These are phyloP conservation scores for Pythium oligandrum DNA, from an alignment of 352 stramenopile genomes.

Conservation along the genomic window DNA sequence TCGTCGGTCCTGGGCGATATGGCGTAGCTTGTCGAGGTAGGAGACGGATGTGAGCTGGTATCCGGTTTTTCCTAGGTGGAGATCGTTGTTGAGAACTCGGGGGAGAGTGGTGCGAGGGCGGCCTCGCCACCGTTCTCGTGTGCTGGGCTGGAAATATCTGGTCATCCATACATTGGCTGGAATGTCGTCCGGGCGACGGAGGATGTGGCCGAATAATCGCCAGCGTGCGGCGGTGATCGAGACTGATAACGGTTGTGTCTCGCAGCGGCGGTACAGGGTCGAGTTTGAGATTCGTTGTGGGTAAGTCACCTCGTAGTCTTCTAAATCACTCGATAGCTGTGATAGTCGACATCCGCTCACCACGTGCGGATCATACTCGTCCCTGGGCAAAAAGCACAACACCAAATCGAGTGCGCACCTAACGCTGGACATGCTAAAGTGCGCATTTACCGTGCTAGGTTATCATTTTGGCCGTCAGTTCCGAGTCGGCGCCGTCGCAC, in stretches of 20 bases:
- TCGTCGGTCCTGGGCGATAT: too few species aligned
- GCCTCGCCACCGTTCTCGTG: background rate
- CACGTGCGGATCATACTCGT: too few species aligned
- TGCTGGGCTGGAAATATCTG: constrained; percentile 4
- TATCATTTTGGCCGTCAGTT: too few species aligned
- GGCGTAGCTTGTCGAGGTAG: too few species aligned
- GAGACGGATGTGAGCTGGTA: background rate
- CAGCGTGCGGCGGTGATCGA: constrained; percentile 3
- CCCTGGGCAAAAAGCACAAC: too few species aligned
- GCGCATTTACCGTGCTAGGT: too few species aligned
- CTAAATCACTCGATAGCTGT: too few species aligned
- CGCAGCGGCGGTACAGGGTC: constrained; percentile 7
- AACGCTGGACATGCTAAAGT: too few species aligned
- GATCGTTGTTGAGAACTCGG: constrained; percentile 3
- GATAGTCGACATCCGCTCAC: too few species aligned
- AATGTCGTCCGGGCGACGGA: constrained; percentile 2
- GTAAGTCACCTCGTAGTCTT: too few species aligned
- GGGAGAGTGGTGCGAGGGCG: constrained; percentile 1
- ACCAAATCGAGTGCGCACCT: too few species aligned
- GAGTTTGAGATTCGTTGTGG: background rate
- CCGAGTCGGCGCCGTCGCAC: too few species aligned
- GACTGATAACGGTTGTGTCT: background rate
- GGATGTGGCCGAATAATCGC: constrained; percentile 11
- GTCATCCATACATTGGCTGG: constrained; percentile 13
- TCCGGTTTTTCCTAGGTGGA: background rate